Conservation (phyloP, 2,329 filamentous ascomycete genomes). For the Fusarium goolgardi region DNA sequence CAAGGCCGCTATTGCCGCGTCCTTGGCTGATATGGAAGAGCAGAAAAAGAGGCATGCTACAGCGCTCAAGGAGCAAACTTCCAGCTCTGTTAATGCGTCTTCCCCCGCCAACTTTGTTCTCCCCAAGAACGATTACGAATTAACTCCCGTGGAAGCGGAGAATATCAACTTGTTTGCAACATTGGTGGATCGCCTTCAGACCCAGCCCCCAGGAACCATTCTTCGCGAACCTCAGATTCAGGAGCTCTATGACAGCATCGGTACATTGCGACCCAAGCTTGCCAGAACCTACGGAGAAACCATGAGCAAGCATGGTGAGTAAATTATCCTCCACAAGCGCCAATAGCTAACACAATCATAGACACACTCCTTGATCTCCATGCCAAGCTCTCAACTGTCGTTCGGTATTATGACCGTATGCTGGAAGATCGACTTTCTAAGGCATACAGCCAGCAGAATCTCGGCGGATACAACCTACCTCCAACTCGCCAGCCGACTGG, state of each 20-base stretch:
- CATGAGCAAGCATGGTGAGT: slow-evolving; percentile 96
- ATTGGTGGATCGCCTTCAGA: slow-evolving; percentile 91
- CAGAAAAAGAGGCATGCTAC: slow-evolving; percentile 93
- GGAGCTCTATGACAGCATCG: slow-evolving; percentile 97
- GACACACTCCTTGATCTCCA: slow-evolving; percentile 95
- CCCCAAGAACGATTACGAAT: slow-evolving; percentile 92
- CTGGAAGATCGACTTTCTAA: slow-evolving; percentile 93
- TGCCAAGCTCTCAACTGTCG: slow-evolving; percentile 93
- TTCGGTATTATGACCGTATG: slow-evolving; percentile 98
- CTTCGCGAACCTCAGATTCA: slow-evolving; percentile 97
- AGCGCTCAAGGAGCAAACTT: slow-evolving; percentile 82
- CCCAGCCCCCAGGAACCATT: slow-evolving; percentile 94
- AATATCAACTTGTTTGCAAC: slow-evolving; percentile 98
- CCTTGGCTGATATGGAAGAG: slow-evolving; percentile 95
- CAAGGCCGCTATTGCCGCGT: slow-evolving; percentile 94
- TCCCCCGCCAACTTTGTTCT: slow-evolving; percentile 64
- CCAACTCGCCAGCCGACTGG: slow-evolving; percentile 64
- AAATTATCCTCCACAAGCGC: background rate
- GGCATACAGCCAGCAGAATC: slow-evolving; percentile 85
- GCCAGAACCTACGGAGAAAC: slow-evolving; percentile 97
- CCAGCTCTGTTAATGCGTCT: slow-evolving; percentile 52
- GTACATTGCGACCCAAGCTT: slow-evolving; percentile 90
- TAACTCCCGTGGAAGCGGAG: slow-evolving; percentile 92
- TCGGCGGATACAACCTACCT: slow-evolving; percentile 72
- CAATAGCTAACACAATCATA: slow-evolving; percentile 52